Base-by-base conservation (phyloP, 2,329 filamentous ascomycete species). In the Ophiobolus disseminans region DNA sequence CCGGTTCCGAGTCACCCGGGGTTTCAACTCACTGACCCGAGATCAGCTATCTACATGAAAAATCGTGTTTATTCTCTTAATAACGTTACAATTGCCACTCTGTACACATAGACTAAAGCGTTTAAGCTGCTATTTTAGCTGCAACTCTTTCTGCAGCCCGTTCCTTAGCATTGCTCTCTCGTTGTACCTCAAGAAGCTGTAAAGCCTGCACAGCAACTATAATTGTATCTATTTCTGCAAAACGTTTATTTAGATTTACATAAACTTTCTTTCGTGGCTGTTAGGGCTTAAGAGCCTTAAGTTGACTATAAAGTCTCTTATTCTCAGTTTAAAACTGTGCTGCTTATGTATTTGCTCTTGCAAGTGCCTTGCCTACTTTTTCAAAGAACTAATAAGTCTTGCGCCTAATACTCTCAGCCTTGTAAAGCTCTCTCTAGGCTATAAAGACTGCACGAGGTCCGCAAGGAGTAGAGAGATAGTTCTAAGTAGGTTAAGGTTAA, bases 111-210 rank as follows among this genome's bases (percentile, higher is more conserved):
- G 40, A 43, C 28, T 43, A 9, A 35, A 43, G 40, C 40, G 30
- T 43, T 36, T 43, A 13, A 43, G 40, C 40, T 43, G 30, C 40
- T 43, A 20, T 43, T 26, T 43, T 8, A 43, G 30, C 40, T 43
- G 30, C 40, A 26, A 43, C 19, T 19, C 39, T 41, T 22, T 41
- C 39, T 21, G 23, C 23, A 20, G 26, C 39, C 39, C 17, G 14
- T 41, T 41, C 39, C 16, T 41, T 14, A 32, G 39, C 20, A 16
- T 41, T 31, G 13, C 6, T 22, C 9, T 41, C 39, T n/a, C 23
- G 23, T 41, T 26, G 23, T 26, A 17, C 39, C 16, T 32, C 26
- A 32, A 41, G 39, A 41, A 41, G 39, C 23, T 28, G 25, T 20
- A 17, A 41, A 5, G 26, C 39, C 26, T 14, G 23, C 31, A 41